Evolutionary conservation across 495 filamentous ascomycete genomes (phyloP).

Genomic region (Penicillium manginii): DNA sequence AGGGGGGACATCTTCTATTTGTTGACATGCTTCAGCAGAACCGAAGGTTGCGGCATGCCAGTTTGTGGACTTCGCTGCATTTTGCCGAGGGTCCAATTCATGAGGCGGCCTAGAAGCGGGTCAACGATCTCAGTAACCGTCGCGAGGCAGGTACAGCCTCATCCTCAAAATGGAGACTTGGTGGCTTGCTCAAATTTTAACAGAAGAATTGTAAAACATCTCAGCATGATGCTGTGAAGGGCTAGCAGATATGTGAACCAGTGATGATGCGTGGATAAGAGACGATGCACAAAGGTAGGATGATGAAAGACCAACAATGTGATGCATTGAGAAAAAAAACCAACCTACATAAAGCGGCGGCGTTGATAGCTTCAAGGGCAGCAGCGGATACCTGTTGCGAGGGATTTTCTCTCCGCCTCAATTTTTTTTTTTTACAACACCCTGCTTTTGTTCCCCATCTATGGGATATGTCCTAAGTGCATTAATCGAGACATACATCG

Average conservation of each 20-base stretch:
- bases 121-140: background rate
- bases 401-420: no score
- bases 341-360: no score
- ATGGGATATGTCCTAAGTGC: no score
- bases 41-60: background rate
- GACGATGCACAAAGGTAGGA: no score
- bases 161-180: background rate
- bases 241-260: background rate
- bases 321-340: no score
- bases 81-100: background rate
- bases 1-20: background rate
- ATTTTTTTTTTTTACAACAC: no score
- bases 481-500: background rate
- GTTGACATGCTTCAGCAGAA: background rate
- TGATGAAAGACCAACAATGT: no score
- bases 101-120: background rate
- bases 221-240: background rate
- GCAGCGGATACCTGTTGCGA: no score
- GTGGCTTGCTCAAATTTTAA: background rate
- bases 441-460: no score
- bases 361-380: no score
- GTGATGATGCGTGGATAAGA: no score
- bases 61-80: background rate
- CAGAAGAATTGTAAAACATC: background rate
- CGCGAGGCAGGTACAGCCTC: background rate